A percentile compares a stretch with the other conserved stretches of the same genome.
Evolutionary conservation across 345 rosid species (phyloP).

Genomic region (Isatis tinctoria): DNA sequence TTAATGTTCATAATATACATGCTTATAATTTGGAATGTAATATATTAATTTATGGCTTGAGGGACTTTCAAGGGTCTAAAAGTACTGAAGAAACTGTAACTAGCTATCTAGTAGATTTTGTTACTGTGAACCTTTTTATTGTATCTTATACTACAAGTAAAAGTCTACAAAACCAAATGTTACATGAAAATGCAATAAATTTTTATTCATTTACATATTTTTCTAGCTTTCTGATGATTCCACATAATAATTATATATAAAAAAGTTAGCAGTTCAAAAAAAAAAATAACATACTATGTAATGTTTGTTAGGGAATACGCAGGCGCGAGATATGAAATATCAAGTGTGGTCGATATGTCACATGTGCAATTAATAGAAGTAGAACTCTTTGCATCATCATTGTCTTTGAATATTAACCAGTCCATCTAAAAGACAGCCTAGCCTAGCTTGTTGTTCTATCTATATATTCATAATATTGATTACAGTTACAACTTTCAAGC

Average conservation of each 20-base stretch:
- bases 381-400: background rate
- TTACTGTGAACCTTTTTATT: background rate
- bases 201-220: background rate
- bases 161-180: background rate
- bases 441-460: background rate
- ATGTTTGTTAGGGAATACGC: too few relatives aligned
- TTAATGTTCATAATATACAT: background rate
- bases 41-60: conserved; percentile 1
- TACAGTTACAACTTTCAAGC: background rate
- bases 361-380: background rate
- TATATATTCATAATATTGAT: background rate
- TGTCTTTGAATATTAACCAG: background rate
- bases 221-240: background rate
- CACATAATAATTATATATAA: background rate
- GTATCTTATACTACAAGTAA: background rate
- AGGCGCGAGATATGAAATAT: background rate
- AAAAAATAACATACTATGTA: background rate
- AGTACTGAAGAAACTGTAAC: background rate
- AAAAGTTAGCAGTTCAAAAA: background rate
- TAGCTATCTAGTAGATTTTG: background rate
- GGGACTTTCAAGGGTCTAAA: background rate
- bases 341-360: conserved; percentile 7
- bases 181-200: background rate
- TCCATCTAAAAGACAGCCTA: background rate
- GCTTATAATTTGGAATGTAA: conserved; percentile 5